Conservation (phyloP, 2,329 filamentous ascomycete genomes). For the Paraconiothyrium brasiliense region DNA sequence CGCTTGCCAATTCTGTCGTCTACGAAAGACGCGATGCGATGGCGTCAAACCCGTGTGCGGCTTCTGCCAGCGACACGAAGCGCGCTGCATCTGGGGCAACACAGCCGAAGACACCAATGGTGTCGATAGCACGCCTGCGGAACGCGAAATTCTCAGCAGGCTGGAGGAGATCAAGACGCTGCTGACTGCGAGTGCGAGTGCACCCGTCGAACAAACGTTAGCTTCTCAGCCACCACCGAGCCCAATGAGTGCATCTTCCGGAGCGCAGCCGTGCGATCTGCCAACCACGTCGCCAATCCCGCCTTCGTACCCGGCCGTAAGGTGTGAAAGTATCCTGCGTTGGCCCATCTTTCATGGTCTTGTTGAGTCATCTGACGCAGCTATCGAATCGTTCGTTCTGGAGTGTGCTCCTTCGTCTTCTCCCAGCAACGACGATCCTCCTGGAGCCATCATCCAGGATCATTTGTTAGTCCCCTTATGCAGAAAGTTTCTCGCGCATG, state of each 20-base stretch:
- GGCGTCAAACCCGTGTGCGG: slow-evolving; percentile 14
- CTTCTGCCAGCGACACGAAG: slow-evolving; percentile 16
- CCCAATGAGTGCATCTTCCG: not conserved
- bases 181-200: not conserved
- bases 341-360: slow-evolving; percentile 18
- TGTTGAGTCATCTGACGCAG: slow-evolving; percentile 2
- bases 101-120: not conserved
- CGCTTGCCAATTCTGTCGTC: slow-evolving; percentile 17
- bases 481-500: slow-evolving; percentile 16
- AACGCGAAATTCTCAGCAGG: slow-evolving; percentile 14
- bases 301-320: not conserved
- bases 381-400: slow-evolving; percentile 17
- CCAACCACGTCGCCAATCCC: not conserved
- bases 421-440: not conserved
- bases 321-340: slow-evolving; percentile 13
- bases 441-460: slow-evolving; percentile 2
- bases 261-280: not conserved
- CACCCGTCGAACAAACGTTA: too few relatives aligned
- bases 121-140: slow-evolving; percentile 9
- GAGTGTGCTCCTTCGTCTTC: not conserved
- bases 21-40: slow-evolving; percentile 18
- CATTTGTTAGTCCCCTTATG: slow-evolving; percentile 12
- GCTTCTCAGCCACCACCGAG: not conserved
- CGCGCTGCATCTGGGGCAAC: slow-evolving; percentile 10
- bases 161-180: slow-evolving; percentile 16